These are phyloP conservation scores for Plasmopara viticola DNA, from an alignment of 352 stramenopile genomes.

Conservation along the genomic window DNA sequence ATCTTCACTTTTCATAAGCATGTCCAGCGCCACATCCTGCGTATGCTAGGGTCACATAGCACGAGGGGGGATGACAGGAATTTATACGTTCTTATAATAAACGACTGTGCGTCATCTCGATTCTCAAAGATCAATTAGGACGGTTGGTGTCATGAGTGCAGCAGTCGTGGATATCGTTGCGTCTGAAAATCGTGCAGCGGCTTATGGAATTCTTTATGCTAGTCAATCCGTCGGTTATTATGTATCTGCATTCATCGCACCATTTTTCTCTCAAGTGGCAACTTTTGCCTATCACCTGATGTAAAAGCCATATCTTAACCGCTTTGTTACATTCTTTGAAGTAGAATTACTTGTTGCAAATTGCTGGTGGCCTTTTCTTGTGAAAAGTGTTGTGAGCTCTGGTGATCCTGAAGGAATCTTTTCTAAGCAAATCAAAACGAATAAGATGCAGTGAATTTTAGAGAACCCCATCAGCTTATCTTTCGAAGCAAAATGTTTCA, in stretches of 20 bases:
- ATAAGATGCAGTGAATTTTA: constrained; percentile 29
- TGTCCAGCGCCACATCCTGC: too few relatives aligned
- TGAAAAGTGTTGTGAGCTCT: constrained; percentile 43
- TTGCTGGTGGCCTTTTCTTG: constrained; percentile 45
- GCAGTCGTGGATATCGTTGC: constrained; percentile 57
- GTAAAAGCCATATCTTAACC: too few relatives aligned
- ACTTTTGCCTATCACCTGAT: too few relatives aligned
- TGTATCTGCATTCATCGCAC: constrained; percentile 48
- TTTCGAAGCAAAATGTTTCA: constrained; percentile 63
- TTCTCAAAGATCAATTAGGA: constrained; percentile 26
- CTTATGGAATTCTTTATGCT: constrained; percentile 63
- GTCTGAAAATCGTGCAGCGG: constrained; percentile 42
- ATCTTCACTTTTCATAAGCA: too few relatives aligned
- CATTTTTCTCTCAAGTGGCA: constrained; percentile 56
- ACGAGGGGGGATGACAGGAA: too few relatives aligned
- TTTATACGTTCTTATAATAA: too few relatives aligned
- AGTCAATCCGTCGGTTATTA: too few relatives aligned
- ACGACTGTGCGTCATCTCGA: too few relatives aligned
- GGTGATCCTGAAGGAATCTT: constrained; percentile 53
- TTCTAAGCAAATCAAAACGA: constrained; percentile 18
- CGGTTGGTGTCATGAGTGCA: constrained; percentile 54
- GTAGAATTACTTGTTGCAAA: constrained; percentile 44
- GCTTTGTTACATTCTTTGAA: too few relatives aligned
- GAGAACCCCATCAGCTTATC: constrained; percentile 54
- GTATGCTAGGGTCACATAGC: too few relatives aligned